These are phyloP conservation scores for Filosporella fistucella DNA, from an alignment of 495 filamentous ascomycete species.

Conservation along the genomic window DNA sequence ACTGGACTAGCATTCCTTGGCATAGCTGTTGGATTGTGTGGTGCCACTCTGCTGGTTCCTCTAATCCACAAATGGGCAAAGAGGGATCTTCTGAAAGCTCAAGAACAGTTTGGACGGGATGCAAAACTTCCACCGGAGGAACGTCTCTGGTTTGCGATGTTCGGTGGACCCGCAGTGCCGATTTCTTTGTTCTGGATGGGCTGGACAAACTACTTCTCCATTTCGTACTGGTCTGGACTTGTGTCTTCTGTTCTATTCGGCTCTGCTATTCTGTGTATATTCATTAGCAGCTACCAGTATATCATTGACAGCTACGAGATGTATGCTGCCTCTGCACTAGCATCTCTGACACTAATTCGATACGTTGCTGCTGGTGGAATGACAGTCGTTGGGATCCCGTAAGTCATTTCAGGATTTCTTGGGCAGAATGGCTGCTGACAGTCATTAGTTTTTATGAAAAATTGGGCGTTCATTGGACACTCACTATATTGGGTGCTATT, in stretches of 20 bases:
- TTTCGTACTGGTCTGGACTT: slow-evolving; percentile 53
- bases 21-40: slow-evolving; percentile 50
- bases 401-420: slow-evolving; percentile 1
- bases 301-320: slow-evolving; percentile 63
- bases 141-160: slow-evolving; percentile 54
- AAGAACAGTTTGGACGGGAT: slow-evolving; percentile 25
- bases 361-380: slow-evolving; percentile 34
- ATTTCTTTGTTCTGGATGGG: slow-evolving; percentile 60
- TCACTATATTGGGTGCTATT: slow-evolving; percentile 49
- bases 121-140: slow-evolving; percentile 43
- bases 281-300: slow-evolving; percentile 58
- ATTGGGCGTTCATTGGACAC: slow-evolving; percentile 50
- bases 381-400: slow-evolving; percentile 23
- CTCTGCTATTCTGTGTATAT: slow-evolving; percentile 58
- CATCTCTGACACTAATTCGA: slow-evolving; percentile 46
- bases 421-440: neutral
- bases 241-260: slow-evolving; percentile 45
- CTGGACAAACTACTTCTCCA: slow-evolving; percentile 41
- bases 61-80: slow-evolving; percentile 51
- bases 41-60: slow-evolving; percentile 42
- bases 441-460: slow-evolving; percentile 36
- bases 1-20: slow-evolving; percentile 56
- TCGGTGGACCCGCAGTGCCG: slow-evolving; percentile 51
- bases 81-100: slow-evolving; percentile 31
- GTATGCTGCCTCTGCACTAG: slow-evolving; percentile 59